A percentile compares a stretch with the other conserved stretches of the same genome.
Conservation (phyloP, 2,329 filamentous ascomycete genomes). For the Aspergillus tanneri region DNA sequence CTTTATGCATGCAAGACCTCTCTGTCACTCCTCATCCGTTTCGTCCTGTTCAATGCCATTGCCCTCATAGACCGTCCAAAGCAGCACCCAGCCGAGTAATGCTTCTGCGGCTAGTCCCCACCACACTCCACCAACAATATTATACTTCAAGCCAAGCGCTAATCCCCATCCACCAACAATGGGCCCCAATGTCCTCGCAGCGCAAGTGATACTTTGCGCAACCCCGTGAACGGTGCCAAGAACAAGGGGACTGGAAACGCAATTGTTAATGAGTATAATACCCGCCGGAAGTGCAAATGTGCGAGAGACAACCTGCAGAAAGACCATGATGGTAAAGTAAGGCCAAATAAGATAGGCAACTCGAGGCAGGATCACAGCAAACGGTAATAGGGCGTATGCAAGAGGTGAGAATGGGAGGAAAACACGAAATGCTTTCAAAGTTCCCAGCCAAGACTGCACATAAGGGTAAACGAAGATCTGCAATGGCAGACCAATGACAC, state of each 20-base stretch:
- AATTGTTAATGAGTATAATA: conserved; percentile 62
- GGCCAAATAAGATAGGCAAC: conserved; percentile 59
- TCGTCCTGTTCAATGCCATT: conserved; percentile 56
- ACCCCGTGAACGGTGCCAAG: conserved; percentile 60
- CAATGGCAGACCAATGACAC: conserved; percentile 70
- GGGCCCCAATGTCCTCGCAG: conserved; percentile 57
- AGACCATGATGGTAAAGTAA: conserved; percentile 62
- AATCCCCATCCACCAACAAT: conserved; percentile 56
- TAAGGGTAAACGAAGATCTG: conserved; percentile 70
- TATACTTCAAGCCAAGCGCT: conserved; percentile 53
- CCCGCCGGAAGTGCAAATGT: conserved; percentile 65
- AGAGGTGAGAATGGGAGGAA: conserved; percentile 70
- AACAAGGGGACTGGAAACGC: conserved; percentile 56
- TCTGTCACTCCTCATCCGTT: conserved; percentile 11
- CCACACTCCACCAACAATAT: conserved; percentile 58
- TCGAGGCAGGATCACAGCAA: conserved; percentile 66
- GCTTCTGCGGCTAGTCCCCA: conserved; percentile 58
- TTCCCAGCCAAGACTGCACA: conserved; percentile 66
- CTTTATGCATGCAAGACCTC: not conserved
- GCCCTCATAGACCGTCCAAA: conserved; percentile 64
- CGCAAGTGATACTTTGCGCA: conserved; percentile 56
- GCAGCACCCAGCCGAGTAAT: conserved; percentile 57
- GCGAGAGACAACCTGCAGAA: conserved; percentile 68
- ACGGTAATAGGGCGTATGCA: conserved; percentile 68
- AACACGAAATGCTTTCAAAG: conserved; percentile 65